Percentiles rank a stretch among this genome's conserved stretches.
These are phyloP conservation scores for Cydonia oblonga DNA, from an alignment of 331 rosid genomes.

Conservation along the genomic window DNA sequence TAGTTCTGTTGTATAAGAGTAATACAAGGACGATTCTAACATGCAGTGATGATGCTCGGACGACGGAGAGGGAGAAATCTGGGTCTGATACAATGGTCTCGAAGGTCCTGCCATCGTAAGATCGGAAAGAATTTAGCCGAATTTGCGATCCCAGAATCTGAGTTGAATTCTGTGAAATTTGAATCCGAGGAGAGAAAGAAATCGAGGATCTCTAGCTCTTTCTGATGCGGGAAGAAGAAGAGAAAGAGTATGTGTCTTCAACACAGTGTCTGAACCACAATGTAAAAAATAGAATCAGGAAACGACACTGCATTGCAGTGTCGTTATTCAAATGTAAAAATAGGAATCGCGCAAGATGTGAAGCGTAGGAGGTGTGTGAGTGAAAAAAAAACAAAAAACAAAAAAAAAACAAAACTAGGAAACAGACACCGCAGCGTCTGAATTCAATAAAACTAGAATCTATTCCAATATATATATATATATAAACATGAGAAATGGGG, in stretches of 20 bases:
- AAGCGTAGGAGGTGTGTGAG: no score
- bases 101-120: constrained; percentile 33
- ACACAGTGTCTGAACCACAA: no score
- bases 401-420: no score
- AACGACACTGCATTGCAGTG: no score
- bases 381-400: no score
- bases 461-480: no score
- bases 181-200: not conserved
- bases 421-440: no score
- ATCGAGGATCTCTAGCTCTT: not conserved
- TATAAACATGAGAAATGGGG: no score
- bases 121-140: constrained; percentile 1
- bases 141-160: not conserved
- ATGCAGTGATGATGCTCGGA: constrained; percentile 22
- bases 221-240: not conserved
- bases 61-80: constrained; percentile 24
- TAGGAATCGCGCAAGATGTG: no score
- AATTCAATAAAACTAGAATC: no score
- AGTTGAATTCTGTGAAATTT: not conserved
- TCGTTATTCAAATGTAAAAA: no score
- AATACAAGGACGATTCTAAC: constrained; percentile 16
- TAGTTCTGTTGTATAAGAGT: not conserved
- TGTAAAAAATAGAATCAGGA: no score
- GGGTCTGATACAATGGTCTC: constrained; percentile 28
- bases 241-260: not conserved